Conservation (phyloP, 2,329 filamentous ascomycete species). For the Podosphaera xanthii region DNA sequence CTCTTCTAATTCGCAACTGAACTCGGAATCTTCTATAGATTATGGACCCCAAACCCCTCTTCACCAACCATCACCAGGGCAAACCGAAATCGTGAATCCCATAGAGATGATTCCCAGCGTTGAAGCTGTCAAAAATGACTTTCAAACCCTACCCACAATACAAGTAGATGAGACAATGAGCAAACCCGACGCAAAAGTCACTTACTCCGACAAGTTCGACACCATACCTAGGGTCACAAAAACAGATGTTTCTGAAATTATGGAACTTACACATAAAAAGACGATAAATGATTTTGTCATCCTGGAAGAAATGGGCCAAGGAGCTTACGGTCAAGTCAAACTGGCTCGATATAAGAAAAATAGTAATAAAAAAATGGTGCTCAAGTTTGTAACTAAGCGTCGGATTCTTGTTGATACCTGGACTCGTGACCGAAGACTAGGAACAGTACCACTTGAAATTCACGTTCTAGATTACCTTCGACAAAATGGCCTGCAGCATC, state of each 20-base stretch:
- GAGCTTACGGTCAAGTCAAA: constrained; percentile 94
- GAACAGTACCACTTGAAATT: constrained; percentile 89
- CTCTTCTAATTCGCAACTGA: constrained; percentile 36
- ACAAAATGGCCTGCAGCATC: constrained; percentile 41
- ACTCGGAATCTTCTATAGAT: constrained; percentile 37
- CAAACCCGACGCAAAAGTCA: constrained; percentile 24
- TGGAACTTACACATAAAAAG: constrained; percentile 39
- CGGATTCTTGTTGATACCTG: constrained; percentile 95
- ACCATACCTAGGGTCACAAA: constrained; percentile 10
- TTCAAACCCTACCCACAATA: constrained; percentile 26
- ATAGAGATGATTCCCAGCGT: constrained; percentile 31
- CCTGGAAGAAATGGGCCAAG: constrained; percentile 94
- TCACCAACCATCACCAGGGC: constrained; percentile 58
- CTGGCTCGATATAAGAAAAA: constrained; percentile 66
- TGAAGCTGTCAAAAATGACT: constrained; percentile 19
- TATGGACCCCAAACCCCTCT: constrained; percentile 48
- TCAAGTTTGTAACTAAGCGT: constrained; percentile 95
- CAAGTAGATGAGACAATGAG: constrained; percentile 34
- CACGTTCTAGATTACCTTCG: constrained; percentile 88
- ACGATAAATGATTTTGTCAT: constrained; percentile 78
- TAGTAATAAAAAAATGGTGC: constrained; percentile 58
- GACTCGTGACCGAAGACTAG: constrained; percentile 79
- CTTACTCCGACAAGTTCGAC: constrained; percentile 13
- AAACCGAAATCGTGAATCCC: constrained; percentile 35
- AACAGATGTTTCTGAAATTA: constrained; percentile 14